These are phyloP conservation scores for Starmerella bacillaris DNA, from an alignment of 805 yeast species.

Conservation along the genomic window DNA sequence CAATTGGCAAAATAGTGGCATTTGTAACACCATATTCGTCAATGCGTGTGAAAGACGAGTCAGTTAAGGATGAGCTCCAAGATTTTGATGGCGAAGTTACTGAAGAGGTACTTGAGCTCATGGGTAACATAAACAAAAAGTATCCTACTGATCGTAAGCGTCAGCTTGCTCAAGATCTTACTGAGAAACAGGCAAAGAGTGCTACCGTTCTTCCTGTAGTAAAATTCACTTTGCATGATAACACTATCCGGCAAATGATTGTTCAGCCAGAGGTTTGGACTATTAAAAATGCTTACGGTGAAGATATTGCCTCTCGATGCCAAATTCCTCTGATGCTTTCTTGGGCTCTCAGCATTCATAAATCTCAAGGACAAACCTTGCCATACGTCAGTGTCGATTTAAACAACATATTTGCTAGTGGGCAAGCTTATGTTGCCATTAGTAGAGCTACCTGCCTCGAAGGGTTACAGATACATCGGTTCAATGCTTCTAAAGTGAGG, in stretches of 20 bases:
- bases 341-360: constrained; percentile 91
- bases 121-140: constrained; percentile 1
- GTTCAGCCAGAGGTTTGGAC: constrained; percentile 72
- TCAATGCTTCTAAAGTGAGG: constrained; percentile 41
- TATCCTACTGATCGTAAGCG: constrained; percentile 6
- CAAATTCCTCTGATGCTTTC: constrained; percentile 86
- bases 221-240: constrained; percentile 52
- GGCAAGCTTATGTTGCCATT: constrained; percentile 91
- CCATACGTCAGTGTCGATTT: constrained; percentile 64
- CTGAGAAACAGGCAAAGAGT: constrained; percentile 2
- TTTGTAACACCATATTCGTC: constrained; percentile 25
- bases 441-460: constrained; percentile 73
- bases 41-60: constrained; percentile 1
- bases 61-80: not conserved
- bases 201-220: constrained; percentile 45
- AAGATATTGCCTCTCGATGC: constrained; percentile 47
- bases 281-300: constrained; percentile 54
- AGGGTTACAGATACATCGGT: constrained; percentile 68
- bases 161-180: constrained; percentile 6
- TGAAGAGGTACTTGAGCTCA: not conserved
- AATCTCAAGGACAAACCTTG: constrained; percentile 85
- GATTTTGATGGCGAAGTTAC: not conserved
- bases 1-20: constrained; percentile 58
- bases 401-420: constrained; percentile 60
- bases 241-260: constrained; percentile 52